These are phyloP conservation scores for Penicillium pulvis DNA, from an alignment of 495 filamentous ascomycete genomes.

Conservation along the genomic window DNA sequence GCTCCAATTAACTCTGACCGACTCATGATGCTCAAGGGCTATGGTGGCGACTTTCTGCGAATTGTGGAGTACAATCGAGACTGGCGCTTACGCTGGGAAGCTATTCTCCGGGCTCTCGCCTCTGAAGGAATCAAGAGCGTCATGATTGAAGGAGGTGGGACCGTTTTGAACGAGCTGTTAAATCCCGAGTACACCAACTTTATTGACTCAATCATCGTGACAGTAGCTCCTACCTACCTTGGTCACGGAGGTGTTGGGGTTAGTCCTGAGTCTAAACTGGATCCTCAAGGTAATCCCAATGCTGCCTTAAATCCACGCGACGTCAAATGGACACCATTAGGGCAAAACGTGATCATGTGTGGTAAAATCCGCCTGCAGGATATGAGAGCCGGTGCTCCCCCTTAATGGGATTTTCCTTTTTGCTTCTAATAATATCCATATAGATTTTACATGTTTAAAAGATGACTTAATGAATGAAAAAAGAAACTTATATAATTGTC, in stretches of 20 bases:
- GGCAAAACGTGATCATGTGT: slow-evolving; percentile 76
- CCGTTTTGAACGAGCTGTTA: slow-evolving; percentile 75
- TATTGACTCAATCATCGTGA: slow-evolving; percentile 76
- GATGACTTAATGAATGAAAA: background rate
- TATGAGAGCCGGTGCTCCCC: background rate
- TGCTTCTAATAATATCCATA: too few species aligned
- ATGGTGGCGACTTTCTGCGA: slow-evolving; percentile 52
- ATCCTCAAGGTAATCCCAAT: slow-evolving; percentile 51
- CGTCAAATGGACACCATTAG: slow-evolving; percentile 72
- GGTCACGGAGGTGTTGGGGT: slow-evolving; percentile 77
- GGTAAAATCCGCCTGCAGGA: slow-evolving; percentile 50
- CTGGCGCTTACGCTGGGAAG: slow-evolving; percentile 61
- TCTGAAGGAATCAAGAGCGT: slow-evolving; percentile 69
- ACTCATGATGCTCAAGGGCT: slow-evolving; percentile 48
- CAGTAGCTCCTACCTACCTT: slow-evolving; percentile 82
- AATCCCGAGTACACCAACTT: slow-evolving; percentile 59
- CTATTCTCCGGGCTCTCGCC: slow-evolving; percentile 58
- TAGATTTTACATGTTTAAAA: background rate
- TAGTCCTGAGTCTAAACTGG: slow-evolving; percentile 55
- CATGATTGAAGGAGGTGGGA: slow-evolving; percentile 87
- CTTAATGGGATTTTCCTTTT: background rate
- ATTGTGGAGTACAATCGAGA: slow-evolving; percentile 52
- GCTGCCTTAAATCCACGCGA: slow-evolving; percentile 63
- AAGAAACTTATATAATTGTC: background rate
- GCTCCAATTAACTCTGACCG: slow-evolving; percentile 50